Evolutionary conservation across 2,329 filamentous ascomycete genomes (phyloP), one percentile per base, ranked within the genome.

Genomic region (Escovopsis sp.): DNA sequence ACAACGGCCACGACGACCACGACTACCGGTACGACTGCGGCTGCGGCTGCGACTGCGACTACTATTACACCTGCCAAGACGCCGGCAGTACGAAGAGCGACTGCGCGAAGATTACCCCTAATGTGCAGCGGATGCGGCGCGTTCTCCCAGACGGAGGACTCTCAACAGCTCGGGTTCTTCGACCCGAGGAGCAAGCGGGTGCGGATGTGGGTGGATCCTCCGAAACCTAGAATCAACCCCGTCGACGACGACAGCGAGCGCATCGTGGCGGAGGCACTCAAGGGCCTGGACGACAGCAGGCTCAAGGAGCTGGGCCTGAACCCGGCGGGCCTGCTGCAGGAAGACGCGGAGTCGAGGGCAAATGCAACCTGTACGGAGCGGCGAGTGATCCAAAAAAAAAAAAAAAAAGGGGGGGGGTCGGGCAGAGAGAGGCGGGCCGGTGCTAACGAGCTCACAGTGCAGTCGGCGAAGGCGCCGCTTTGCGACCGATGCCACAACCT

Each of bases 401-500:
- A n/a, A n/a, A n/a, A n/a, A 15, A 15, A 15, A 15, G 2, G 15
- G 15, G 15, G 15, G 15, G 15, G 15, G 15, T 15, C 15, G 15
- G 15, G 15, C 15, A 15, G 23, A 23, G 23, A 23, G 23, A 23
- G 23, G 23, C 19, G 7, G 15, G 26, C 18, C 38, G 43, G 39
- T 43, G 36, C 43, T 36, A 40, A 46, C 15, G 19, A 10, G 30
- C 11, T 33, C 4, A 32, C 12, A 23, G 4, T 33, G n/a, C 30
- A 6, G 26, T 41, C 43, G 4, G 53, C 55, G 3, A 65, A 65
- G 43, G 53, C 63, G 3, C 83, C 83, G 1, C 62, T 94, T 6
- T 98, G 91, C 63, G 82, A 91, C 51, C 77, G 91, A 54, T 98
- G 91, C 55, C 87, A 95, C 58, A 72, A 78, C 32, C 69, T 98